phyloP scores from a whole-genome alignment of 441 rosid genomes.

The Populus trichocarpa region DNA sequence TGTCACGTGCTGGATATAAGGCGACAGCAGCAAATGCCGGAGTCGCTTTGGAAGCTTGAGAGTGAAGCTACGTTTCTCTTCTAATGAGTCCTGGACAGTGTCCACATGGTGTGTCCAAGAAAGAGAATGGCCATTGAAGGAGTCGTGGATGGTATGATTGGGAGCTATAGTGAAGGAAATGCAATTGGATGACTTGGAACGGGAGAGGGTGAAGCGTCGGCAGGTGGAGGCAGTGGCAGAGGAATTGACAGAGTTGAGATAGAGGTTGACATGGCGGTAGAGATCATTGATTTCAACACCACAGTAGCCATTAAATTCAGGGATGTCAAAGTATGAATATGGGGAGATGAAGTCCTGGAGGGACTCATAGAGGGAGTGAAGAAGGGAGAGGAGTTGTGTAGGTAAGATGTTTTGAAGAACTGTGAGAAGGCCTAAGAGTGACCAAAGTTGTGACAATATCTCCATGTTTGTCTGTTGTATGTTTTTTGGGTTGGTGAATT shows the following conservation, averaged over 20 bases:
- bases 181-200: slow-evolving; percentile 73
- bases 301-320: slow-evolving; percentile 75
- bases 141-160: slow-evolving; percentile 70
- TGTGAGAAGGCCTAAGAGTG: slow-evolving; percentile 45
- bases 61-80: slow-evolving; percentile 47
- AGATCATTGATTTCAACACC: slow-evolving; percentile 95
- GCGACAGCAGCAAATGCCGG: slow-evolving; percentile 23
- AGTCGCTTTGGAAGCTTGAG: slow-evolving; percentile 61
- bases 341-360: slow-evolving; percentile 40
- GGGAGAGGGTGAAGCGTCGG: slow-evolving; percentile 74
- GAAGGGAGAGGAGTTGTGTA: slow-evolving; percentile 39
- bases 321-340: slow-evolving; percentile 77
- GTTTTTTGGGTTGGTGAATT: slow-evolving; percentile 7
- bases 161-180: slow-evolving; percentile 69
- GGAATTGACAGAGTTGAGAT: slow-evolving; percentile 53
- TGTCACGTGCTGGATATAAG: slow-evolving; percentile 33
- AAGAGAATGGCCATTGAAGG: slow-evolving; percentile 49
- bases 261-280: slow-evolving; percentile 86
- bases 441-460: slow-evolving; percentile 49
- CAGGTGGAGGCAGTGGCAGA: slow-evolving; percentile 51
- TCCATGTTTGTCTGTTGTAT: slow-evolving; percentile 22
- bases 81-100: slow-evolving; percentile 61
- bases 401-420: slow-evolving; percentile 50
- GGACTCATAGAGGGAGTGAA: slow-evolving; percentile 38
- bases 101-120: slow-evolving; percentile 77